Evolutionary conservation across 345 rosid species (phyloP).

Genomic region (Kernera saxatilis): DNA sequence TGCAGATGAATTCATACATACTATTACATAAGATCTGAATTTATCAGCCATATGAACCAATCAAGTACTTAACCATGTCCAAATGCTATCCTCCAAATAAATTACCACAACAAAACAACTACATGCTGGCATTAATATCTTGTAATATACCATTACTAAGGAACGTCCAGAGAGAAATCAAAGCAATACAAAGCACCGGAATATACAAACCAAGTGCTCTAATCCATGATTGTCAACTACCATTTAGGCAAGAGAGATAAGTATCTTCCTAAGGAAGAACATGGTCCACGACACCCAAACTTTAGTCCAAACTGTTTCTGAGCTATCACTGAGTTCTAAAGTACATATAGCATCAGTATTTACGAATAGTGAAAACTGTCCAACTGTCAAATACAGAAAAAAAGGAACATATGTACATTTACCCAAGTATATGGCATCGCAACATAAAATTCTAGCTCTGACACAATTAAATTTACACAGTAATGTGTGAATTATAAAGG

Average conservation of each 20-base stretch:
- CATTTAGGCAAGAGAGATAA: background rate
- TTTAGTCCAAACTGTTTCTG: background rate
- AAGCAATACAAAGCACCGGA: conserved; percentile 13
- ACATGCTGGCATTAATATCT: conserved; percentile 4
- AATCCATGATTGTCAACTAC: conserved; percentile 2
- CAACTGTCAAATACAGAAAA: background rate
- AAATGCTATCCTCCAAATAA: background rate
- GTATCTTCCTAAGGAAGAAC: background rate
- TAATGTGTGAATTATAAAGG: background rate
- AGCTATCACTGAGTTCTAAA: background rate
- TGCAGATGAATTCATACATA: conserved; percentile 37
- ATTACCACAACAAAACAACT: background rate
- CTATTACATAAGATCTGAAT: conserved; percentile 6
- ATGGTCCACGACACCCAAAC: background rate
- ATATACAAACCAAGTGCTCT: background rate
- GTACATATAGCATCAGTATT: conserved; percentile 1
- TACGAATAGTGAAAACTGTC: background rate
- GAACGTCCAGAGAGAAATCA: background rate
- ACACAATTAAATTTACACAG: background rate
- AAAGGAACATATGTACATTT: background rate
- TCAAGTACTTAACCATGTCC: conserved; percentile 4
- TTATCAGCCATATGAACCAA: conserved; percentile 12
- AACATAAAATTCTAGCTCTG: background rate
- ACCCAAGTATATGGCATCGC: conserved; percentile 1
- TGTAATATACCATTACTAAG: conserved; percentile 5